phyloP scores from a whole-genome alignment of 345 rosid species.

The Eucalyptus pumila region DNA sequence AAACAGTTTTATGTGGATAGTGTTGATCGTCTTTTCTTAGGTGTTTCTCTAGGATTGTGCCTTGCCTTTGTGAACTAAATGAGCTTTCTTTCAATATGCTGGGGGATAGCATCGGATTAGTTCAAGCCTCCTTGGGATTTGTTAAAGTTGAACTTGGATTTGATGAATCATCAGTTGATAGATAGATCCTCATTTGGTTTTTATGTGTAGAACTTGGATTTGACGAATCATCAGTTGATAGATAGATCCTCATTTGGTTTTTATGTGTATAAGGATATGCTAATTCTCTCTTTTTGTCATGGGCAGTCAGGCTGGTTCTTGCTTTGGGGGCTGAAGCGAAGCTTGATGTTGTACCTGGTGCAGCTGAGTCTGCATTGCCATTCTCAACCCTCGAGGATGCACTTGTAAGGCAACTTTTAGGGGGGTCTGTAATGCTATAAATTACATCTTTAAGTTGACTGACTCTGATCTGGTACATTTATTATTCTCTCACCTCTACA shows the following conservation, averaged over 20 bases:
- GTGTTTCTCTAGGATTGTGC: not conserved
- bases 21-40: not conserved
- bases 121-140: not conserved
- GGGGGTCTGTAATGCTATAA: not conserved
- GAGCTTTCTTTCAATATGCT: not conserved
- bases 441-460: not conserved
- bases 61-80: not conserved
- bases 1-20: not conserved
- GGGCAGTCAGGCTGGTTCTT: constrained; percentile 99
- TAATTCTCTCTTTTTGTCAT: constrained; percentile 15
- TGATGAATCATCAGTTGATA: not conserved
- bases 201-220: not conserved
- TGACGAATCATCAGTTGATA: not conserved
- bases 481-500: not conserved
- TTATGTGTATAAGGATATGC: not conserved
- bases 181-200: not conserved
- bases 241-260: not conserved
- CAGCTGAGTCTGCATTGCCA: constrained; percentile 79
- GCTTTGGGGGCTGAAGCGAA: constrained; percentile 93
- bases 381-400: constrained; percentile 87
- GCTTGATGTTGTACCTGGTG: constrained; percentile 81
- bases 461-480: not conserved
- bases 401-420: constrained; percentile 28
- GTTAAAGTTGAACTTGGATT: not conserved
- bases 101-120: not conserved